Percentiles rank a stretch among this genome's conserved stretches.
These are phyloP conservation scores for Sporothrix sp. DNA, from an alignment of 2,329 filamentous ascomycete genomes.

Conservation along the genomic window DNA sequence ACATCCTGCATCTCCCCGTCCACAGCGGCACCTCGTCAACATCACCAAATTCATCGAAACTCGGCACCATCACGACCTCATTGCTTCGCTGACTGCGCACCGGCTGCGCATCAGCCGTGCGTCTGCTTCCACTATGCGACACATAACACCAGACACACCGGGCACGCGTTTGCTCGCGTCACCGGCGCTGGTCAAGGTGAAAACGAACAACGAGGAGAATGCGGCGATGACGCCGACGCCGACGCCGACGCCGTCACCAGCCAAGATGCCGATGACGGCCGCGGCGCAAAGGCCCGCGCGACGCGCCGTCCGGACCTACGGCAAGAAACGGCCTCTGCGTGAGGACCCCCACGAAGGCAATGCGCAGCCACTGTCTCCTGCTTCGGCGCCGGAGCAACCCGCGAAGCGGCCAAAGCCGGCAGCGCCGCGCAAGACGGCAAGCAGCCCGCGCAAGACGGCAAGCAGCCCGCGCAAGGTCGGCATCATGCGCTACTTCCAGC, in stretches of 20 bases:
- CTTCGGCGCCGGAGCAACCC: too few relatives aligned
- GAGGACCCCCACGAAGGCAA: not conserved
- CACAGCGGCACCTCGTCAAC: not conserved
- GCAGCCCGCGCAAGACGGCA: not conserved
- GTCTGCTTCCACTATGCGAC: too few relatives aligned
- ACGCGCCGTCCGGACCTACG: constrained; percentile 16
- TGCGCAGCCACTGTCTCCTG: not conserved
- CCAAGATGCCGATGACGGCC: not conserved
- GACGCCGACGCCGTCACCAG: not conserved
- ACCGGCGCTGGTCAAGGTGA: not conserved
- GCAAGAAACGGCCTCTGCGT: constrained; percentile 14
- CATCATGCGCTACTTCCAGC: constrained; percentile 19
- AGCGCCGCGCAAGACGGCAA: not conserved
- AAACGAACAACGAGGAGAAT: constrained; percentile 11
- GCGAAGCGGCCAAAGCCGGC: not conserved
- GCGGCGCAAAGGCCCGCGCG: not conserved
- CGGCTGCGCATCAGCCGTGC: too few relatives aligned
- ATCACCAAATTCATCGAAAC: too few relatives aligned
- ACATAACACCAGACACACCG: constrained; percentile 15
- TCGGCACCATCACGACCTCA: too few relatives aligned
- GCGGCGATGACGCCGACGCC: not conserved
- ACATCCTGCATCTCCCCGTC: too few relatives aligned
- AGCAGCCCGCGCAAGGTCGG: constrained; percentile 7
- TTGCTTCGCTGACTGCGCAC: too few relatives aligned
- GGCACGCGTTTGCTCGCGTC: constrained; percentile 11